Conservation (phyloP, 768 basidiomycete genomes). For the Russula dissimulans region DNA sequence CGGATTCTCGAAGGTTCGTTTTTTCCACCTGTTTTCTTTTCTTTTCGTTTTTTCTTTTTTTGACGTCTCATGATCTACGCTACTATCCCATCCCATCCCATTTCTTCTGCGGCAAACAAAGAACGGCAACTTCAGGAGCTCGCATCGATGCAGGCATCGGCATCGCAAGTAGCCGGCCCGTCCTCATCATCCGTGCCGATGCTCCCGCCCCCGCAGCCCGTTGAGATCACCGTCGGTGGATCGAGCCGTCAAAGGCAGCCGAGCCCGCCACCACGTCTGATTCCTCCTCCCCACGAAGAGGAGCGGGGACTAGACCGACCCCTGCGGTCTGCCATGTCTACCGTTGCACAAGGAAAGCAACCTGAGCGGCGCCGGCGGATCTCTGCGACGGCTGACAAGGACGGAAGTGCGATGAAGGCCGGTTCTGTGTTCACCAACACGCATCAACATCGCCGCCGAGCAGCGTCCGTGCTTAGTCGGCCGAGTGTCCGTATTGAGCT, state of each 20-base stretch:
- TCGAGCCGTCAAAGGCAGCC: not conserved
- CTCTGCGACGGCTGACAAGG: constrained; percentile 9
- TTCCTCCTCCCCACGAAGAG: constrained; percentile 8
- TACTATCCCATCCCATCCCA: no score
- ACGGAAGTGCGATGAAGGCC: constrained; percentile 11
- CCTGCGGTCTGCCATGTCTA: constrained; percentile 8
- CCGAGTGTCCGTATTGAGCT: constrained; percentile 20
- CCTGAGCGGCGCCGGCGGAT: constrained; percentile 13
- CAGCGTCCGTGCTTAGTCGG: constrained; percentile 14
- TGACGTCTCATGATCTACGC: not conserved
- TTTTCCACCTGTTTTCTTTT: not conserved
- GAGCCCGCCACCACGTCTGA: constrained; percentile 9
- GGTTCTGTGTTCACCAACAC: constrained; percentile 11
- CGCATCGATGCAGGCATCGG: constrained; percentile 14
- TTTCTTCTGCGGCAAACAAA: constrained; percentile 15
- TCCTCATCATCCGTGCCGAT: not conserved
- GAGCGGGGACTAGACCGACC: not conserved
- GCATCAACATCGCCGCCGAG: constrained; percentile 12
- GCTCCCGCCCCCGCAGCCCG: constrained; percentile 5
- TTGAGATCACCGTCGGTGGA: constrained; percentile 10
- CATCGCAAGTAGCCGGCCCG: constrained; percentile 13
- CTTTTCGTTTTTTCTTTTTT: not conserved
- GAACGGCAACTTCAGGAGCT: constrained; percentile 22
- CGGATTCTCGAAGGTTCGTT: constrained; percentile 54
- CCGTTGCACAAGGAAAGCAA: constrained; percentile 10